Evolutionary conservation across 2,329 filamentous ascomycete species (phyloP), one percentile per base, ranked within the genome.

Genomic region (Pseudocercospora musae): DNA sequence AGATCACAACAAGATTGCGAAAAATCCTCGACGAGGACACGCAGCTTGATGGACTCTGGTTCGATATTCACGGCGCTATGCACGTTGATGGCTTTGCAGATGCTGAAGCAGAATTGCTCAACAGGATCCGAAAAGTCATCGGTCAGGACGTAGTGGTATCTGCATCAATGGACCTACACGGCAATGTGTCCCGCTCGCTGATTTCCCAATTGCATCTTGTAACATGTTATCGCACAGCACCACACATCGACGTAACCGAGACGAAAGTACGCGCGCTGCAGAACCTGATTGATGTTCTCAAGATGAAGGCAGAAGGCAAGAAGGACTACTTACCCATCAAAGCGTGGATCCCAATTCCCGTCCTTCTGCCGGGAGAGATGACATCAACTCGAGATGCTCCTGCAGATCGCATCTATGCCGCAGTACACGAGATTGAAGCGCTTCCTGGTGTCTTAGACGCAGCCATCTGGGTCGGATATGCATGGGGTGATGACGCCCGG

Each of bases 61-160:
- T 57, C 25, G 63, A 67, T 21, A 67, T 69, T 18, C 67, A 69
- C 37, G 67, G 67, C 13, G 67, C 67, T 4, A 69, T 69, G 67
- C 62, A 62, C 53, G 65, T 69, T 20, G 65, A 67, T 18, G 65
- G 65, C 6, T 27, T 62, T 6, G 54, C 63, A 20, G 67, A 69
- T 33, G 59, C 60, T 44, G 67, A 69, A 48, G 57, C 63, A 1
- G 67, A 69, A 53, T 58, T 69, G 7, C 50, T 69, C 11, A 50
- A 53, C 9, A 48, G 65, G 2, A 67, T 67, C 8, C 59, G 67
- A 33, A 55, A 40, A 1, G 59, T 69, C 37, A 60, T 66, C 11
- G 67, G 67, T 11, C 59, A 33, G 6, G 57, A 63, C 42, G 65
- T 65, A 6, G 50, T 67, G 8, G 62, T 67, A 7, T 67, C 65